These are phyloP conservation scores for Oryza officinalis DNA, from an alignment of 176 grass and related monocot species.

Conservation along the genomic window DNA sequence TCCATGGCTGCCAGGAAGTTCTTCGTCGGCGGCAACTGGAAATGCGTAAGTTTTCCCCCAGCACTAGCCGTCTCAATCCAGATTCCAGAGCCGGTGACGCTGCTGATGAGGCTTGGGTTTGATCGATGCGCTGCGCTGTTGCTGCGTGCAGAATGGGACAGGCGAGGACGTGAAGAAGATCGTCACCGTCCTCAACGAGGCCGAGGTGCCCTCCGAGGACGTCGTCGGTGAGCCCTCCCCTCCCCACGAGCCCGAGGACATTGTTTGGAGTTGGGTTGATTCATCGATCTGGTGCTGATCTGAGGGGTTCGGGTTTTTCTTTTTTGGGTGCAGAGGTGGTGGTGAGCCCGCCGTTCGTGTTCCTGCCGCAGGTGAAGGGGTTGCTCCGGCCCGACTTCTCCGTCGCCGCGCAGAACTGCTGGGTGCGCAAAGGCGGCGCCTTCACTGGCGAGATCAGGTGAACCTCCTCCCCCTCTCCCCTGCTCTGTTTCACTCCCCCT, in stretches of 20 bases:
- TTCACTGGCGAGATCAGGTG: constrained; percentile 97
- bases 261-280: not conserved
- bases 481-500: not conserved
- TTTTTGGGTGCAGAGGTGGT: constrained; percentile 67
- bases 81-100: not conserved
- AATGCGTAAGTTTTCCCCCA: constrained; percentile 58
- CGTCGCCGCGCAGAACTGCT: constrained; percentile 84
- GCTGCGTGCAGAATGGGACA: constrained; percentile 63
- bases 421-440: constrained; percentile 84
- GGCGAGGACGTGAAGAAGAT: constrained; percentile 89
- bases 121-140: constrained; percentile 10
- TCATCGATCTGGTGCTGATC: constrained; percentile 31
- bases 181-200: constrained; percentile 72
- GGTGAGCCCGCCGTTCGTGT: constrained; percentile 88
- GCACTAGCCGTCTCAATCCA: not conserved
- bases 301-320: not conserved
- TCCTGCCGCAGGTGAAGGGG: constrained; percentile 69
- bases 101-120: not conserved
- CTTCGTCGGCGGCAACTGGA: constrained; percentile 90
- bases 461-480: not conserved
- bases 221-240: constrained; percentile 59
- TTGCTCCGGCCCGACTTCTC: constrained; percentile 72
- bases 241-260: not conserved
- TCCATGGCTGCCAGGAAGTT: constrained; percentile 64
- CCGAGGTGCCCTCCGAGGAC: constrained; percentile 74